A percentile compares a stretch with the other conserved stretches of the same genome.
phyloP scores from a whole-genome alignment of 306 rosid species.

The Rosa chinensis region DNA sequence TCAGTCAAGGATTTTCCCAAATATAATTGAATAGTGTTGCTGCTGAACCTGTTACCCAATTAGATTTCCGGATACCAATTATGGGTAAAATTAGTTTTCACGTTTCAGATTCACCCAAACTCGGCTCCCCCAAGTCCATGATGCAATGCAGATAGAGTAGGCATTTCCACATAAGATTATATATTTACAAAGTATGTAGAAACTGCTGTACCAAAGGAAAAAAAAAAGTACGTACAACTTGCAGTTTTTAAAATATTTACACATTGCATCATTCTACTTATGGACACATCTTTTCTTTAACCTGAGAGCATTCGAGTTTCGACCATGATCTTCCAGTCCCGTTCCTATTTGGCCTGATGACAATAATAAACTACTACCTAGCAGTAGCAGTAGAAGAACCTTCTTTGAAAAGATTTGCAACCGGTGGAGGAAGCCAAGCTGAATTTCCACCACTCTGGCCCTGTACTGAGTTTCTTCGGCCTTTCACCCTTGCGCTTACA shows the following conservation, averaged over 20 bases:
- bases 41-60: too few relatives aligned
- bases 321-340: conserved; percentile 7
- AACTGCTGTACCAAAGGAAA: background rate
- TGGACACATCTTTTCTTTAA: background rate
- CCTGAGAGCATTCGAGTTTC: background rate
- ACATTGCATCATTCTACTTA: background rate
- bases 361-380: conserved; percentile 32
- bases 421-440: conserved; percentile 41
- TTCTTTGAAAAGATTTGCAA: conserved; percentile 47
- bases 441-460: conserved; percentile 33
- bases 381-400: conserved; percentile 33
- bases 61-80: too few relatives aligned
- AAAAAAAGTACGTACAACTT: background rate
- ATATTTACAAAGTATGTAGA: background rate
- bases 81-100: too few relatives aligned
- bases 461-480: conserved; percentile 16
- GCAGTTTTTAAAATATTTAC: background rate
- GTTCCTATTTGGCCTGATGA: background rate
- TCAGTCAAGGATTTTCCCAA: too few relatives aligned
- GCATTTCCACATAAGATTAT: background rate
- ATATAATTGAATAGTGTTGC: too few relatives aligned
- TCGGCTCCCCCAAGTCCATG: background rate
- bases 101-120: too few relatives aligned
- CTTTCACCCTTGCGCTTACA: conserved; percentile 25
- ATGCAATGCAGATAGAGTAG: background rate